These are phyloP conservation scores for Arthrobotrys musiformis DNA, from an alignment of 2,329 filamentous ascomycete species.

Conservation along the genomic window DNA sequence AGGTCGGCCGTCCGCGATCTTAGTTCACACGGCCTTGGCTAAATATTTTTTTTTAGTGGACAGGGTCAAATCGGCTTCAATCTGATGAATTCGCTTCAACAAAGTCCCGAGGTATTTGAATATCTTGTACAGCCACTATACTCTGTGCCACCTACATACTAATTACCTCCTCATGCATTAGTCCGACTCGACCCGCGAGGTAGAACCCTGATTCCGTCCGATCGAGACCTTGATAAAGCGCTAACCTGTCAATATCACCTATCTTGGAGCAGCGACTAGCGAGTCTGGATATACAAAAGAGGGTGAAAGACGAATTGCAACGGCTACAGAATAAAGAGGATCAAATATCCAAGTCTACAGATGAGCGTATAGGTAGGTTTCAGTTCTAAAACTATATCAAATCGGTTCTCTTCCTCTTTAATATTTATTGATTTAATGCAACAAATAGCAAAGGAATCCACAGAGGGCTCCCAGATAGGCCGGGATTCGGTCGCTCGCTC, in stretches of 20 bases:
- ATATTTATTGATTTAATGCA: conserved; percentile 1
- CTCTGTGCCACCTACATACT: background rate
- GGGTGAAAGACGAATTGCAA: conserved; percentile 40
- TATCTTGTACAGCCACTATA: background rate
- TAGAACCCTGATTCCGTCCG: background rate
- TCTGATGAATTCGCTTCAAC: conserved; percentile 43
- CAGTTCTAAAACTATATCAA: background rate
- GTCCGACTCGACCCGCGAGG: conserved; percentile 45
- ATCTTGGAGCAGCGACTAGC: background rate
- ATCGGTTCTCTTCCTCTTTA: background rate
- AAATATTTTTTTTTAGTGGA: conserved; percentile 29
- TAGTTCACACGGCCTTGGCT: background rate
- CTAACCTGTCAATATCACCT: background rate
- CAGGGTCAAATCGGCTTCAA: conserved; percentile 43
- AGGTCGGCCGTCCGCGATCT: background rate
- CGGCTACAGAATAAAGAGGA: conserved; percentile 38
- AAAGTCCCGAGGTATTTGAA: conserved; percentile 39
- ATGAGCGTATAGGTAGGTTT: conserved; percentile 28
- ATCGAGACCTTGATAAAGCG: background rate
- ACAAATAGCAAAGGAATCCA: conserved; percentile 19
- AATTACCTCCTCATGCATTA: background rate
- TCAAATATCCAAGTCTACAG: background rate
- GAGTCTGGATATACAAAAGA: conserved; percentile 32
- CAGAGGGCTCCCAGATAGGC: conserved; percentile 5
- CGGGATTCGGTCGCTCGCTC: conserved; percentile 33